A percentile compares a stretch with the other conserved stretches of the same genome.
Evolutionary conservation across 768 basidiomycete species (phyloP).

Genomic region (Leccinellum rugosiceps): DNA sequence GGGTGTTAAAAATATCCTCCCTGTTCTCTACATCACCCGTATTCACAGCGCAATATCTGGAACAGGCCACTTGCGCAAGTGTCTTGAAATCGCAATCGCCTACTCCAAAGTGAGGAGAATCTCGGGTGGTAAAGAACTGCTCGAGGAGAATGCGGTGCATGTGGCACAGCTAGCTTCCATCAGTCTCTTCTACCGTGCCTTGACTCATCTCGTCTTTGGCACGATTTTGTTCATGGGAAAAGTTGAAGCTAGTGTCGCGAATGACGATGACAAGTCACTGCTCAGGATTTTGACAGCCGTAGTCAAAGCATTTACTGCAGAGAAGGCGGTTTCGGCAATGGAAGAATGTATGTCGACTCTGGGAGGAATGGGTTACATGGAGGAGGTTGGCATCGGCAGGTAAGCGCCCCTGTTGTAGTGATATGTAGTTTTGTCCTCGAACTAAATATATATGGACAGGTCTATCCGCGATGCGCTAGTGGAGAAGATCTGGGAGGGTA

Average conservation of each 20-base stretch:
- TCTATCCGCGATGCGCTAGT: slow-evolving; percentile 67
- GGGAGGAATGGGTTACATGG: slow-evolving; percentile 83
- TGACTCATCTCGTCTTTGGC: slow-evolving; percentile 62
- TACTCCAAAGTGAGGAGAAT: slow-evolving; percentile 62
- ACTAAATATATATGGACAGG: slow-evolving; percentile 25
- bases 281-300: slow-evolving; percentile 67
- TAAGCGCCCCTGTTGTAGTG: slow-evolving; percentile 16
- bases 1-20: slow-evolving; percentile 65
- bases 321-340: slow-evolving; percentile 60
- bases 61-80: slow-evolving; percentile 56
- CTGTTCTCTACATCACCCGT: slow-evolving; percentile 77
- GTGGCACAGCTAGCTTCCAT: slow-evolving; percentile 61
- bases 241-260: slow-evolving; percentile 53
- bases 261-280: slow-evolving; percentile 45
- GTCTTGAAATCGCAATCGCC: slow-evolving; percentile 61
- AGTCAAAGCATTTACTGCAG: slow-evolving; percentile 66
- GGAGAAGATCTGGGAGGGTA: slow-evolving; percentile 85
- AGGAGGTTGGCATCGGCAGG: slow-evolving; percentile 70
- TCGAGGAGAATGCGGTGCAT: slow-evolving; percentile 57
- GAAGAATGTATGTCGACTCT: slow-evolving; percentile 72
- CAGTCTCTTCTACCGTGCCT: slow-evolving; percentile 60
- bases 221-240: slow-evolving; percentile 57
- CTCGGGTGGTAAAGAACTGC: slow-evolving; percentile 45
- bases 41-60: slow-evolving; percentile 59
- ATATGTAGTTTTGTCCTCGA: background rate